These are phyloP conservation scores for Nannochloropsis gaditana DNA, from an alignment of 108 stramenopile genomes.

Conservation along the genomic window DNA sequence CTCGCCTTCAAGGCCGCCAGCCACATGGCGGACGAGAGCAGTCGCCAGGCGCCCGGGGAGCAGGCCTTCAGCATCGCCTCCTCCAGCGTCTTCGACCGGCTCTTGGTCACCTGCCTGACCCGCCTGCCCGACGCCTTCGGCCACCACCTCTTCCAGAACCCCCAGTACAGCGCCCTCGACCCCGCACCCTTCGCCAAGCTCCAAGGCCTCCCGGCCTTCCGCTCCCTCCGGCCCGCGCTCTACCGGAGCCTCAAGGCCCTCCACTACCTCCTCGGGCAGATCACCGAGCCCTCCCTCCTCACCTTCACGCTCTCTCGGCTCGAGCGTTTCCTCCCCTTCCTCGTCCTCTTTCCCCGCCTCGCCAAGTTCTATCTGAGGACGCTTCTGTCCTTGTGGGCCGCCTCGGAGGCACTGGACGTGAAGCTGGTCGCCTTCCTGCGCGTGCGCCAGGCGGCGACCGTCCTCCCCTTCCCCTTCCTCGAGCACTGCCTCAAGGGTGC, in stretches of 20 bases:
- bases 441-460: constrained; percentile 82
- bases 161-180: neutral
- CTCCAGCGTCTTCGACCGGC: neutral
- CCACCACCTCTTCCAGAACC: neutral
- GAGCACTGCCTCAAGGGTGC: constrained; percentile 79
- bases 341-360: constrained; percentile 71
- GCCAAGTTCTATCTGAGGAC: constrained; percentile 65
- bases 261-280: constrained; percentile 31
- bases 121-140: neutral
- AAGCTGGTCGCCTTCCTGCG: constrained; percentile 79
- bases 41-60: neutral
- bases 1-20: constrained; percentile 19
- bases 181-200: neutral
- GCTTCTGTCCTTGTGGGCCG: constrained; percentile 66
- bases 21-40: neutral
- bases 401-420: constrained; percentile 47
- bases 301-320: constrained; percentile 39
- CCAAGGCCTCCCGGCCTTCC: neutral
- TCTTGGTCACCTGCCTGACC: neutral
- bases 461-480: constrained; percentile 83
- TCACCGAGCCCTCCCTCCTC: constrained; percentile 28
- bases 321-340: constrained; percentile 61
- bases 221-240: neutral
- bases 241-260: constrained; percentile 19
- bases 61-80: neutral